Conservation (phyloP, 805 yeast species). For the Candida coquimbonensis region DNA sequence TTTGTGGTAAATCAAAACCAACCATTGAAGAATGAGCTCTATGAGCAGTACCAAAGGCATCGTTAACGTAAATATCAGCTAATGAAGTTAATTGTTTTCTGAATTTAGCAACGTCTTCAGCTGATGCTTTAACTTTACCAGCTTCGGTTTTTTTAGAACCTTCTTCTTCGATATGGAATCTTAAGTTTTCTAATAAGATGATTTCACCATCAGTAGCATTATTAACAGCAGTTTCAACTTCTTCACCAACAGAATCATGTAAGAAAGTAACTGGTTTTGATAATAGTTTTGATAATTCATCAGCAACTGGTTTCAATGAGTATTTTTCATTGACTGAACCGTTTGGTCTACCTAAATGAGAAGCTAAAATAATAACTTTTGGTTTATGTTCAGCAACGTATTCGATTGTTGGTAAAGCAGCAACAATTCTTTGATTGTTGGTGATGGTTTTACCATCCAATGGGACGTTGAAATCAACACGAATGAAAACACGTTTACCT, state of each 20-base stretch:
- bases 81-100: conserved; percentile 83
- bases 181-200: conserved; percentile 90
- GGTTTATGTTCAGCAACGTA: conserved; percentile 90
- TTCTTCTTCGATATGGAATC: conserved; percentile 98
- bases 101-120: conserved; percentile 78
- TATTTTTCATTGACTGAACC: conserved; percentile 83
- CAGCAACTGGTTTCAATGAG: conserved; percentile 90
- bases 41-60: conserved; percentile 99
- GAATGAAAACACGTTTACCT: conserved; percentile 94
- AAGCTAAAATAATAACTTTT: conserved; percentile 85
- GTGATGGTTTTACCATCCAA: conserved; percentile 95
- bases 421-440: conserved; percentile 99
- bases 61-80: conserved; percentile 96
- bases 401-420: conserved; percentile 97
- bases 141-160: conserved; percentile 91
- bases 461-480: conserved; percentile 95
- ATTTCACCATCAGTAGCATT: conserved; percentile 73
- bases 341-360: conserved; percentile 99
- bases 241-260: conserved; percentile 86
- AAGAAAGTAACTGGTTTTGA: conserved; percentile 73
- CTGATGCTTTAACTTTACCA: conserved; percentile 86
- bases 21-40: conserved; percentile 99
- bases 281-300: conserved; percentile 76
- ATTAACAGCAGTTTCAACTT: conserved; percentile 76
- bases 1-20: conserved; percentile 90